Percentiles rank a stretch among this genome's conserved stretches.
These are phyloP conservation scores for Camellia japonica DNA, from an alignment of 148 eudicot genomes.

Conservation along the genomic window DNA sequence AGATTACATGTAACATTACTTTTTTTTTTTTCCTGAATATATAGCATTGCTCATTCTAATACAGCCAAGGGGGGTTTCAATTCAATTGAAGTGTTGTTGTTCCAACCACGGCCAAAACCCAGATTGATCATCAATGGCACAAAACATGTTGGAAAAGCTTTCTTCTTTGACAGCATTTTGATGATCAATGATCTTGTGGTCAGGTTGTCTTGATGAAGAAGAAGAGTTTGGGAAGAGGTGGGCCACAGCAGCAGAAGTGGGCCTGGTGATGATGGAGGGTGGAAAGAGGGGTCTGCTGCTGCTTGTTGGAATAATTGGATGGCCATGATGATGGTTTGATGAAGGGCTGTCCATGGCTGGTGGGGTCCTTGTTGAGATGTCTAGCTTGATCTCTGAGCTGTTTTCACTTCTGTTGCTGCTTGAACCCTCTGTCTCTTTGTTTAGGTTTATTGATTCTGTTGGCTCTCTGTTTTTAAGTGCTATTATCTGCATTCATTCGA, in stretches of 20 bases:
- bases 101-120: slow-evolving; percentile 97
- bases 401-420: slow-evolving; percentile 85
- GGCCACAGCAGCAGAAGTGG: slow-evolving; percentile 30
- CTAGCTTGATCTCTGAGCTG: slow-evolving; percentile 77
- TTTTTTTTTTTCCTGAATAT: too few species aligned
- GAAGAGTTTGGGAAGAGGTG: slow-evolving; percentile 55
- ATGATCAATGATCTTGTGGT: slow-evolving; percentile 1
- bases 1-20: too few species aligned
- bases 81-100: slow-evolving; percentile 70
- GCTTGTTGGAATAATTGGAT: too few species aligned
- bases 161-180: slow-evolving; percentile 66
- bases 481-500: slow-evolving; percentile 47
- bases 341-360: slow-evolving; percentile 61
- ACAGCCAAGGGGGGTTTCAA: neutral
- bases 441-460: slow-evolving; percentile 84
- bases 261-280: slow-evolving; percentile 51
- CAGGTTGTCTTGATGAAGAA: slow-evolving; percentile 19
- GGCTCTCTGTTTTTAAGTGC: slow-evolving; percentile 73
- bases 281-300: slow-evolving; percentile 54
- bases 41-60: too few species aligned
- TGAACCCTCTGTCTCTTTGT: slow-evolving; percentile 96
- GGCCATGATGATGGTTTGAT: slow-evolving; percentile 26
- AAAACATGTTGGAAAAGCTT: slow-evolving; percentile 68
- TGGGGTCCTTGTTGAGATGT: slow-evolving; percentile 59
- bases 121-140: slow-evolving; percentile 76